Percentiles rank a stretch among this genome's conserved stretches.
Evolutionary conservation across 129 eudicot genomes (phyloP).

Genomic region (Saussurea involucrata): DNA sequence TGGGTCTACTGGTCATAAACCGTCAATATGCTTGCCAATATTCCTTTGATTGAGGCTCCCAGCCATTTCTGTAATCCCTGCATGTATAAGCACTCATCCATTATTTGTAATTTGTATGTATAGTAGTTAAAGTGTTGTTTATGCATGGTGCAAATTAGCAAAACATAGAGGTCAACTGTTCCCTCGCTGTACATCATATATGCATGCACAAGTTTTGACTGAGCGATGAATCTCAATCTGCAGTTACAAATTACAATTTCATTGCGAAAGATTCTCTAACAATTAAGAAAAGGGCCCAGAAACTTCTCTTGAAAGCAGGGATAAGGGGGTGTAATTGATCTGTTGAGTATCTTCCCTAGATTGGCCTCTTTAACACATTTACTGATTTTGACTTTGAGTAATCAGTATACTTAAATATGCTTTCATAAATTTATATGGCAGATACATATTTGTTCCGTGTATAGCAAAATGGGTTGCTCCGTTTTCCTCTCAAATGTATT

Average conservation of each 20-base stretch:
- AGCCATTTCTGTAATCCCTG: not conserved
- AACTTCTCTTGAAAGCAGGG: not conserved
- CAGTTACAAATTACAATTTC: not conserved
- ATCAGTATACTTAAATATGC: not conserved
- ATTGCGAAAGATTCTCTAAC: not conserved
- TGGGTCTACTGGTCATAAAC: not conserved
- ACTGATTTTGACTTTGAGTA: not conserved
- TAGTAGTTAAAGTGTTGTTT: not conserved
- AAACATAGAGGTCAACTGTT: not conserved
- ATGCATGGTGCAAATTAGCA: not conserved
- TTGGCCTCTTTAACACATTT: not conserved
- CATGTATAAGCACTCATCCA: not conserved
- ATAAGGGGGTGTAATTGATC: not conserved
- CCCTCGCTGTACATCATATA: not conserved
- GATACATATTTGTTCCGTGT: not conserved
- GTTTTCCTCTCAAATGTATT: not conserved
- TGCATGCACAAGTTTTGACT: not conserved
- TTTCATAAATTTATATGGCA: slow-evolving; percentile 5
- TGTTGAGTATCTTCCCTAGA: not conserved
- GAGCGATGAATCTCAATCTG: not conserved
- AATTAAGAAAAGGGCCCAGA: not conserved
- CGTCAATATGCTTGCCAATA: not conserved
- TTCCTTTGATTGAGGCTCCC: not conserved
- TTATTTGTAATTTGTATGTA: not conserved
- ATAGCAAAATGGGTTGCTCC: not conserved